Evolutionary conservation across 495 filamentous ascomycete species (phyloP), one percentile per base, ranked within the genome.

Genomic region (Penicillium arizonense): DNA sequence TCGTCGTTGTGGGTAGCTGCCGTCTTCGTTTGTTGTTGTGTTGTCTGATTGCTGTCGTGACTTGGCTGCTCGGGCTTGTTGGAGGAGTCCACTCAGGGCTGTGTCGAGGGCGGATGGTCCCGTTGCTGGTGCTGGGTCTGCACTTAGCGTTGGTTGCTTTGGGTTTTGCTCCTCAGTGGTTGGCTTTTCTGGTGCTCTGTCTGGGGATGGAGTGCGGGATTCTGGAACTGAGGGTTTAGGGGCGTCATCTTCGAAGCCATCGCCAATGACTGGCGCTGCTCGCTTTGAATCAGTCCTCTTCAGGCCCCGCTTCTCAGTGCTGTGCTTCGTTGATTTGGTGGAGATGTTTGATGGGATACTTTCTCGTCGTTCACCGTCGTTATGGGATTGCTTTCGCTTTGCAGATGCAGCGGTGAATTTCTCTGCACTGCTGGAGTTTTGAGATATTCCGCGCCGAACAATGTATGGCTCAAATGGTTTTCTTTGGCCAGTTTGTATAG

Each of bases 401-500:
- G 41, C 40, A 52, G 58, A 57, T 13, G 33, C 44, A 45, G 59
- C 55, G 18, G 50, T 55, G 42, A 57, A 64, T 44, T 55, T 51
- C 43, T 67, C 64, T 13, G 48, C 44, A 42, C 56, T 53, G 34
- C 50, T 60, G 16, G 40, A 39, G 12, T 40, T 62, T 55, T 70
- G 70, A 9, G 69, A 58, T 40, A 55, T 41, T 51, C 49, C 61
- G 48, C 58, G 68, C 46, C 50, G 67, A 12, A 77, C 57, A 9
- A 75, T 44, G 53, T 79, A 80, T 4, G 74, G 61, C n/a, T 72
- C 70, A 39, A 83, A 82, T 12, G 76, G 63, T 44, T 81, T 75
- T 56, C 64, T 76, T 49, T 77, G 70, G n/a, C 80, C 79, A 33
- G 59, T 63, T 42, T 73, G 68, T n/a, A 97, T 82, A 58, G 87